A percentile compares a stretch with the other conserved stretches of the same genome.
Evolutionary conservation across 768 basidiomycete genomes (phyloP).

Genomic region (Clitopilus passeckerianus): DNA sequence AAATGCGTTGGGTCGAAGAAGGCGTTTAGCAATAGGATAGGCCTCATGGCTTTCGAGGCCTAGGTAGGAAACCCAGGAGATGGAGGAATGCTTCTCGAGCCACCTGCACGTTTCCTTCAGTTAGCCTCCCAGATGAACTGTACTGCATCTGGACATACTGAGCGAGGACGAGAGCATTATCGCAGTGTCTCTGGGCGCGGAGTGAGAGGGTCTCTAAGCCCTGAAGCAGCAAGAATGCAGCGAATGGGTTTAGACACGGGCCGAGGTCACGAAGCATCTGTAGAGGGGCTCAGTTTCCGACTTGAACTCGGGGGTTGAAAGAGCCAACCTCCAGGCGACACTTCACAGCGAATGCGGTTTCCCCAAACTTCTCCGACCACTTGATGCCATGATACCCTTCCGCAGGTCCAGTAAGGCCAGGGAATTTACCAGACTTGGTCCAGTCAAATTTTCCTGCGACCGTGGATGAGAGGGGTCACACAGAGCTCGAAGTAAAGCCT

Average conservation of each 20-base stretch:
- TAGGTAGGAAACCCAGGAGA: slow-evolving; percentile 77
- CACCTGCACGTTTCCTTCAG: slow-evolving; percentile 26
- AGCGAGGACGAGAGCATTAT: slow-evolving; percentile 69
- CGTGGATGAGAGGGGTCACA: neutral
- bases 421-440: slow-evolving; percentile 62
- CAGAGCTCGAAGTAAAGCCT: neutral
- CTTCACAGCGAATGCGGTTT: slow-evolving; percentile 59
- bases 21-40: slow-evolving; percentile 50
- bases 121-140: neutral
- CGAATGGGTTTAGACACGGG: slow-evolving; percentile 63
- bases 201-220: slow-evolving; percentile 76
- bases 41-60: slow-evolving; percentile 62
- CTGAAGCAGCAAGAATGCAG: slow-evolving; percentile 70
- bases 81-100: slow-evolving; percentile 59
- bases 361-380: slow-evolving; percentile 63
- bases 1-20: slow-evolving; percentile 49
- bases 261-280: slow-evolving; percentile 65
- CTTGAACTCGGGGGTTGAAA: neutral
- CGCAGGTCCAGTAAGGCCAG: slow-evolving; percentile 68
- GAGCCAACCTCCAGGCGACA: slow-evolving; percentile 43
- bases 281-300: neutral
- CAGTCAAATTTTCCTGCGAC: slow-evolving; percentile 64
- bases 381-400: slow-evolving; percentile 74
- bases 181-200: slow-evolving; percentile 64
- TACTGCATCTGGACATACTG: slow-evolving; percentile 20